A percentile compares a stretch with the other conserved stretches of the same genome.
Evolutionary conservation across 2,329 filamentous ascomycete genomes (phyloP).

Genomic region (Trichoderma koningii): DNA sequence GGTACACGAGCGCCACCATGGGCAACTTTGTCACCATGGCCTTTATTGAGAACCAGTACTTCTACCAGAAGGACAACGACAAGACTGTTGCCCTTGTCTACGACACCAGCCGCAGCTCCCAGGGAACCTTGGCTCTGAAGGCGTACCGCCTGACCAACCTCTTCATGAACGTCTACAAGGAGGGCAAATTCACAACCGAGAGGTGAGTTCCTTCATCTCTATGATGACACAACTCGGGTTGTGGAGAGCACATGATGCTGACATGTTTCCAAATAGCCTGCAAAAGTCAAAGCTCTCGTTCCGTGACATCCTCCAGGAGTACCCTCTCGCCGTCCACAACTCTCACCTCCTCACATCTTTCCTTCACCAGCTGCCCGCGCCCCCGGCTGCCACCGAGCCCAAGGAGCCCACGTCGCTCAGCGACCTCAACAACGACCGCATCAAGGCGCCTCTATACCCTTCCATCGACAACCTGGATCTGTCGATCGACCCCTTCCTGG

Average conservation of each 20-base stretch:
- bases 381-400: slow-evolving; percentile 64
- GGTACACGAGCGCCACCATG: slow-evolving; percentile 98
- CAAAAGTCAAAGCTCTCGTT: slow-evolving; percentile 93
- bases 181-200: slow-evolving; percentile 96
- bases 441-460: slow-evolving; percentile 70
- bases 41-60: slow-evolving; percentile 97
- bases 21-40: slow-evolving; percentile 95
- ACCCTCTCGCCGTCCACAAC: slow-evolving; percentile 90
- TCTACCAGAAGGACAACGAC: slow-evolving; percentile 96
- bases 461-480: slow-evolving; percentile 90
- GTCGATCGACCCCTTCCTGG: slow-evolving; percentile 93
- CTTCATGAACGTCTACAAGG: slow-evolving; percentile 92
- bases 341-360: slow-evolving; percentile 94
- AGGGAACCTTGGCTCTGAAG: slow-evolving; percentile 84
- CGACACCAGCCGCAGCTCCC: slow-evolving; percentile 91
- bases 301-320: slow-evolving; percentile 89
- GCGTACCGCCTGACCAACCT: slow-evolving; percentile 85
- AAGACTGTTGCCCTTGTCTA: slow-evolving; percentile 86
- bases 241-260: not conserved
- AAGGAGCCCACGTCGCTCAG: slow-evolving; percentile 77
- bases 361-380: slow-evolving; percentile 83
- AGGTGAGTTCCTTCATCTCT: slow-evolving; percentile 59
- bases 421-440: slow-evolving; percentile 69
- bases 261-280: slow-evolving; percentile 58
- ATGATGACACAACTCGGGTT: not conserved